A percentile compares a stretch with the other conserved stretches of the same genome.
phyloP scores from a whole-genome alignment of 805 yeast genomes.

The Candida montana region DNA sequence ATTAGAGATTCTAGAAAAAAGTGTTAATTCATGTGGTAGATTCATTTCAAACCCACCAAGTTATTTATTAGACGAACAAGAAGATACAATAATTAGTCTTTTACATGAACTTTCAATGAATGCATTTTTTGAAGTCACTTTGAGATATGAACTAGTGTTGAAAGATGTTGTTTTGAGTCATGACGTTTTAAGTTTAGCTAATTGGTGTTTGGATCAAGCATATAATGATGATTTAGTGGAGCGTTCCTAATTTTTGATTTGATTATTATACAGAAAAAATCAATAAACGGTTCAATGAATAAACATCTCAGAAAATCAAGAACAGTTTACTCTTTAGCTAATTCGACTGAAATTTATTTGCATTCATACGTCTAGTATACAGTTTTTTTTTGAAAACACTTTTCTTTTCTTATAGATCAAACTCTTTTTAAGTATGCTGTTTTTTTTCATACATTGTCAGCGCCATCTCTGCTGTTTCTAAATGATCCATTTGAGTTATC shows the following conservation, averaged over 20 bases:
- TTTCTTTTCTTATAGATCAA: too few species aligned
- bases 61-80: conserved; percentile 17
- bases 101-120: conserved; percentile 61
- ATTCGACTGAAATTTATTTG: too few species aligned
- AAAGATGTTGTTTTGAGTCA: conserved; percentile 61
- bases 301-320: too few species aligned
- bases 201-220: conserved; percentile 66
- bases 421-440: too few species aligned
- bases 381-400: too few species aligned
- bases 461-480: conserved; percentile 15
- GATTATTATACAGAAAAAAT: too few species aligned
- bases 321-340: too few species aligned
- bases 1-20: conserved; percentile 52
- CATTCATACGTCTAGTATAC: too few species aligned
- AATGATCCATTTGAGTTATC: conserved; percentile 38
- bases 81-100: conserved; percentile 42
- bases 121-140: conserved; percentile 59
- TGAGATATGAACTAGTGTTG: conserved; percentile 55
- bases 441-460: conserved; percentile 1
- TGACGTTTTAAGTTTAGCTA: conserved; percentile 61
- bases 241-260: too few species aligned
- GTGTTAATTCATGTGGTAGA: conserved; percentile 49
- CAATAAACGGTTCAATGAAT: too few species aligned
- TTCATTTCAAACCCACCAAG: conserved; percentile 34
- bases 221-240: conserved; percentile 38